These are phyloP conservation scores for Triangularia setosa DNA, from an alignment of 2,329 filamentous ascomycete genomes.

Conservation along the genomic window DNA sequence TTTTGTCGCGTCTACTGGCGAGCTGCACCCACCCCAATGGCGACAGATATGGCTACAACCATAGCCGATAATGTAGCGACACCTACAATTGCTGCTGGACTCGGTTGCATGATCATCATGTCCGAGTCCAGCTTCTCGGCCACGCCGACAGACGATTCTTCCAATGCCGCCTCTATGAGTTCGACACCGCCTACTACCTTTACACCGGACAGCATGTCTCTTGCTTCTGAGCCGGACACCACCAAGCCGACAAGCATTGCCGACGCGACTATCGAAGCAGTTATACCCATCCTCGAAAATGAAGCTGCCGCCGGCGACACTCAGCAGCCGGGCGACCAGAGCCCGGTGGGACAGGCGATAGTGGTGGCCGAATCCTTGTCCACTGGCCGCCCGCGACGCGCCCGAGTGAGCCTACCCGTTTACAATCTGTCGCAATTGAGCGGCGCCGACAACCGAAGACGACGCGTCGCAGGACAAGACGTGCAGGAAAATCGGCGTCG, in stretches of 20 bases:
- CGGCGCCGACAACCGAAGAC: conserved; percentile 59
- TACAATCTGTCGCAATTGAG: conserved; percentile 65
- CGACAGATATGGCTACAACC: conserved; percentile 5
- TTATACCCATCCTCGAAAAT: conserved; percentile 14
- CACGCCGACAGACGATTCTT: conserved; percentile 30
- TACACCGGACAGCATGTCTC: conserved; percentile 32
- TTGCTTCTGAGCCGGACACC: conserved; percentile 28
- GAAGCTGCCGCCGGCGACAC: conserved; percentile 8
- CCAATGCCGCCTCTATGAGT: conserved; percentile 29
- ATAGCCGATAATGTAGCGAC: conserved; percentile 20
- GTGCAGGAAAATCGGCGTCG: conserved; percentile 38
- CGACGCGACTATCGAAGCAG: conserved; percentile 19
- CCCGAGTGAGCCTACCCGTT: conserved; percentile 52
- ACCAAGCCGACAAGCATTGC: conserved; percentile 22
- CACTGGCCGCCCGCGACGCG: conserved; percentile 50
- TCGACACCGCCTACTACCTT: conserved; percentile 33
- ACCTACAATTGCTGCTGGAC: conserved; percentile 19
- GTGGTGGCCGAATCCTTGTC: conserved; percentile 27
- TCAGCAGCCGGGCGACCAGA: conserved; percentile 19
- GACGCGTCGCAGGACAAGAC: conserved; percentile 49
- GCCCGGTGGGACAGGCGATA: conserved; percentile 22
- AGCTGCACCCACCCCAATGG: background rate
- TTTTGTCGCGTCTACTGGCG: conserved; percentile 5
- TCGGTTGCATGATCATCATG: conserved; percentile 22
- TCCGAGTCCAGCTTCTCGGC: conserved; percentile 30